Evolutionary conservation across 768 basidiomycete species (phyloP), one percentile per base, ranked within the genome.

Genomic region (Tulasnella sp.): DNA sequence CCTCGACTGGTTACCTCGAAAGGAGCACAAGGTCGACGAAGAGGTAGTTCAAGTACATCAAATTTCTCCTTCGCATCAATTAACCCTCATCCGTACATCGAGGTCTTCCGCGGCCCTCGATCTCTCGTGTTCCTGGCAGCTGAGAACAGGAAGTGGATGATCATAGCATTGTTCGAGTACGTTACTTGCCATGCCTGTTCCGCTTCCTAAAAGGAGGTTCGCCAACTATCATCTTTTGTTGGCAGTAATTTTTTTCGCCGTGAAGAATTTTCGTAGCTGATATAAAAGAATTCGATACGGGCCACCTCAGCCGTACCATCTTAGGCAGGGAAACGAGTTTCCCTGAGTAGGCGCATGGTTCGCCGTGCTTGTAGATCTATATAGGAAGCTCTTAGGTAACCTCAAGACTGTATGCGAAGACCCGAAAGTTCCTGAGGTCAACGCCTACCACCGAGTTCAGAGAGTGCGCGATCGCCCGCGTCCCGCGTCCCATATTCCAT

Each of bases 71-170:
- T n/a, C 2, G 19, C n/a, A 29, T 8, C 22, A 58, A 8, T 22
- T 58, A 22, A 58, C 11, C 19, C 1, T 58, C 54, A 3, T 3
- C n/a, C n/a, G 17, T 15, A 8, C 4, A n/a, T 42, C 81, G 94
- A 97, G 85, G 96, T 99, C n/a, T 98, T 98, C 82, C 97, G 97
- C 81, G 94, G 96, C 9, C 89, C 91, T 40, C 90, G 96, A 67
- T 94, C 93, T 19, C 88, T 97, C 67, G 97, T 92, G 14, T 99
- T 95, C 88, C 91, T 89, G 19, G 96, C 96, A 83, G 91, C 94
- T 0, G 96, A 98, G 84, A 99, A 99, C 85, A 89, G 96, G 77
- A 96, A 96, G 82, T 97, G 95, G 96, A 96, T 96, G 0, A 97
- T 91, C 80, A 93, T 96, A 90, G 93, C 96, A 17, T 83, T 89